Percentiles rank a stretch among this genome's conserved stretches.
These are phyloP conservation scores for Calocera cornea DNA, from an alignment of 768 basidiomycete genomes.

Conservation along the genomic window DNA sequence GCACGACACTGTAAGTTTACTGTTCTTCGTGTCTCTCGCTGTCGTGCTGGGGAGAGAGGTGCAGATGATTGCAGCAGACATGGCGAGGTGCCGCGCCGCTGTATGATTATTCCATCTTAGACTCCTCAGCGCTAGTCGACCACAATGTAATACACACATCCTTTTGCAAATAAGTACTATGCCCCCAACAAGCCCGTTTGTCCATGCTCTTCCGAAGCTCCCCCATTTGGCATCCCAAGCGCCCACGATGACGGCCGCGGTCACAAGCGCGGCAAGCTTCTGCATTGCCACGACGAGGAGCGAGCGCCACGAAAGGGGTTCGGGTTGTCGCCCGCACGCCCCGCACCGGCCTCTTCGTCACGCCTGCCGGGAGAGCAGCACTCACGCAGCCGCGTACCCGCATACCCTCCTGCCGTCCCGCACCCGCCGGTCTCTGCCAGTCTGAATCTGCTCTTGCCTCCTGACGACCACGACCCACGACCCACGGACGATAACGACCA, in stretches of 20 bases:
- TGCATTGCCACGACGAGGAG: not conserved
- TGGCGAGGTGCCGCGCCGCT: not conserved
- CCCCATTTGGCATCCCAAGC: not conserved
- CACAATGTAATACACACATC: not conserved
- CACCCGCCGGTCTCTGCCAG: not conserved
- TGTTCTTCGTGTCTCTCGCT: not conserved
- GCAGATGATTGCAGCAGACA: not conserved
- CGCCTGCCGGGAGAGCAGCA: not conserved
- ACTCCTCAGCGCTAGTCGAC: not conserved
- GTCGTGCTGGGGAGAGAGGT: not conserved
- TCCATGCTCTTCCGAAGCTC: not conserved
- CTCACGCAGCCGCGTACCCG: not conserved
- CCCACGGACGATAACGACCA: not conserved
- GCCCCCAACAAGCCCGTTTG: not conserved
- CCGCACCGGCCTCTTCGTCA: not conserved
- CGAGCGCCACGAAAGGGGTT: not conserved
- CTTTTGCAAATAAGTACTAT: constrained; percentile 1
- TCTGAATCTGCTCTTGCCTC: not conserved
- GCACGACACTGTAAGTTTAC: not conserved
- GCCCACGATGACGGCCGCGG: not conserved
- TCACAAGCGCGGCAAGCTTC: not conserved
- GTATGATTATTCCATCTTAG: not conserved
- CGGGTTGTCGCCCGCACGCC: too few species aligned
- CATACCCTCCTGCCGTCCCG: not conserved
- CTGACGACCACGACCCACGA: not conserved